A percentile compares a stretch with the other conserved stretches of the same genome.
Conservation (phyloP, 2,329 filamentous ascomycete species). For the Aspergillus udagawae region DNA sequence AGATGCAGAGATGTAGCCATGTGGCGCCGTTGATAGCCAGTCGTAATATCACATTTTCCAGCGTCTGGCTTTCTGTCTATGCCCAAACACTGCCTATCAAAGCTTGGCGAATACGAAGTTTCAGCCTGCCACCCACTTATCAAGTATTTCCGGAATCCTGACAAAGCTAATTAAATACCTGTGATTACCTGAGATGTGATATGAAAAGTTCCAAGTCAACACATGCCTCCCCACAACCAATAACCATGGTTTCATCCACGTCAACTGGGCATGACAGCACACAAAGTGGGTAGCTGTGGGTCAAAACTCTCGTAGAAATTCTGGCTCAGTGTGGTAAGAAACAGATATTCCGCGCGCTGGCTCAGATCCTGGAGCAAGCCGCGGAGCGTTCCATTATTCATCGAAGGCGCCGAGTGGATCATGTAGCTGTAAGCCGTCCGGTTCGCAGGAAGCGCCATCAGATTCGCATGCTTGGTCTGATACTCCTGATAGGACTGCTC, state of each 20-base stretch:
- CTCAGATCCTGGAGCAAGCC: slow-evolving; percentile 8
- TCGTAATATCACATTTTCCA: background rate
- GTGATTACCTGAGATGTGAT: too few species aligned
- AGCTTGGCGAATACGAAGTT: background rate
- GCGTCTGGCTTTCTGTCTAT: too few species aligned
- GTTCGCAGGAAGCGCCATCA: background rate
- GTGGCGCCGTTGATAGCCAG: background rate
- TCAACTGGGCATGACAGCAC: slow-evolving; percentile 8
- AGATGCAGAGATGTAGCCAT: background rate
- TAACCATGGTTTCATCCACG: background rate
- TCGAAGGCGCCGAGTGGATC: slow-evolving; percentile 8
- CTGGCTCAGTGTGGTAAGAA: slow-evolving; percentile 3
- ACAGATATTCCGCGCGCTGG: slow-evolving; percentile 9
- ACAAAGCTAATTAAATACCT: background rate
- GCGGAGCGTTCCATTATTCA: slow-evolving; percentile 3
- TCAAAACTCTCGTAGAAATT: slow-evolving; percentile 12
- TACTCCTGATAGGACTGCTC: slow-evolving; percentile 12
- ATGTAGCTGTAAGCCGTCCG: slow-evolving; percentile 8
- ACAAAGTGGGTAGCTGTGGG: slow-evolving; percentile 3
- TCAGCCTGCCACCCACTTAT: background rate
- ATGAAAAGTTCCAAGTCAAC: background rate
- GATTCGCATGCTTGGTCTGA: background rate
- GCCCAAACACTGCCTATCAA: background rate
- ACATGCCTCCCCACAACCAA: background rate
- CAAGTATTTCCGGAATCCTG: background rate